Conservation (phyloP, 768 basidiomycete species). For the Lactarius deliciosus region DNA sequence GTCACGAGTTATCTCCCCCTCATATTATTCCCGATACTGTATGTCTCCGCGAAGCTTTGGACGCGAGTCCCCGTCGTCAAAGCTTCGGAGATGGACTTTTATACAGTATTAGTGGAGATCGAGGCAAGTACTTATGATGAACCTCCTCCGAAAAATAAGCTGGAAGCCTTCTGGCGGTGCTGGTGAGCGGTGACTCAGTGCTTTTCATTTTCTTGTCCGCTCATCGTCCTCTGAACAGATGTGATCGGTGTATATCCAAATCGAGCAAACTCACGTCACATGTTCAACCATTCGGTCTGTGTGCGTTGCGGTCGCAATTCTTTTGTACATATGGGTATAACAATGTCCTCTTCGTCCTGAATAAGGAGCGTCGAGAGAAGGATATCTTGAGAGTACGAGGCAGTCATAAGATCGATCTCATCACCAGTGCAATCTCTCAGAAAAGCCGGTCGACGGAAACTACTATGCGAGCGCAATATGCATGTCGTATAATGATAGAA, state of each 20-base stretch:
- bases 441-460: constrained; percentile 10
- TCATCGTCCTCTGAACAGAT: constrained; percentile 15
- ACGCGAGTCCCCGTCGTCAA: constrained; percentile 48
- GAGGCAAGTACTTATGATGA: constrained; percentile 53
- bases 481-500: constrained; percentile 30
- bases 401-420: constrained; percentile 5
- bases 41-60: constrained; percentile 55
- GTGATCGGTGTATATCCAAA: not conserved
- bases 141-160: constrained; percentile 62
- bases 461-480: constrained; percentile 28
- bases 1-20: constrained; percentile 79
- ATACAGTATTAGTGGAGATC: constrained; percentile 48
- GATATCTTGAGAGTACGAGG: not conserved
- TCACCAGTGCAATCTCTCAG: constrained; percentile 14
- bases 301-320: not conserved
- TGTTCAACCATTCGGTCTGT: not conserved
- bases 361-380: not conserved
- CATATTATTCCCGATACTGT: constrained; percentile 73
- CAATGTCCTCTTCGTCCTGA: not conserved
- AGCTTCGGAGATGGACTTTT: constrained; percentile 81
- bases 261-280: not conserved
- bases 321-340: not conserved
- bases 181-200: constrained; percentile 51
- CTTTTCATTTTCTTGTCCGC: not conserved
- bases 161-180: constrained; percentile 74